A percentile compares a stretch with the other conserved stretches of the same genome.
Evolutionary conservation across 306 rosid species (phyloP).

Genomic region (Medicago ruthenica): DNA sequence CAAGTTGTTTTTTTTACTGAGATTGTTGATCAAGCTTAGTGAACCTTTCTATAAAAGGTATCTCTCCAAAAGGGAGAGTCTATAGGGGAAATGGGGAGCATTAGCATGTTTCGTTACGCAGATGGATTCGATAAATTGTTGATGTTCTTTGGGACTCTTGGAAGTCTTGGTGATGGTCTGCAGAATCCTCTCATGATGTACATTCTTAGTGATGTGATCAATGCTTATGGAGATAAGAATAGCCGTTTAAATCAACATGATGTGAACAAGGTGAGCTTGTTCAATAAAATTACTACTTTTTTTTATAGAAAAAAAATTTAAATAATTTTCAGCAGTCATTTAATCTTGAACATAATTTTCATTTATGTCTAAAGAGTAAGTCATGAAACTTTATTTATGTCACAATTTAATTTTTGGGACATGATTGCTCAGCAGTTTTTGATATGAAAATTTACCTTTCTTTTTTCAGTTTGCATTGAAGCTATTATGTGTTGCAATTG

Average conservation of each 20-base stretch:
- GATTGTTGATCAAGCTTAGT: conserved; percentile 28
- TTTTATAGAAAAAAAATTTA: too few relatives aligned
- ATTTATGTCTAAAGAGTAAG: background rate
- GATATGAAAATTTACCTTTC: conserved; percentile 34
- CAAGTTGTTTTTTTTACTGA: background rate
- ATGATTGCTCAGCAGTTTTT: conserved; percentile 26
- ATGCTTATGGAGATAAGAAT: conserved; percentile 62
- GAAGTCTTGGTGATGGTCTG: conserved; percentile 86
- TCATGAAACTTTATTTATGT: background rate
- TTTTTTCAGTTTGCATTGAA: conserved; percentile 69
- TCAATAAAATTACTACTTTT: background rate
- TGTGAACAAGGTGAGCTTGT: conserved; percentile 71
- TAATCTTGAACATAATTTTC: background rate
- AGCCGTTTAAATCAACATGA: conserved; percentile 51
- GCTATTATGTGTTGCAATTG: conserved; percentile 74
- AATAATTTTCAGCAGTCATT: background rate
- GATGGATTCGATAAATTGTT: conserved; percentile 73
- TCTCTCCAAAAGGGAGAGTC: conserved; percentile 37
- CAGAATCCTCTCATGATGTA: conserved; percentile 86
- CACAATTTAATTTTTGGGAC: background rate
- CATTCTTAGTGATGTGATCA: conserved; percentile 82
- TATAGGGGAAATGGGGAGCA: conserved; percentile 59
- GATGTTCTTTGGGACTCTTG: conserved; percentile 80
- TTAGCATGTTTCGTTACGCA: conserved; percentile 73
- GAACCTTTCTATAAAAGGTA: conserved; percentile 8